Percentiles rank a stretch among this genome's conserved stretches.
Evolutionary conservation across 2,329 filamentous ascomycete genomes (phyloP).

Genomic region (Scedosporium boydii): DNA sequence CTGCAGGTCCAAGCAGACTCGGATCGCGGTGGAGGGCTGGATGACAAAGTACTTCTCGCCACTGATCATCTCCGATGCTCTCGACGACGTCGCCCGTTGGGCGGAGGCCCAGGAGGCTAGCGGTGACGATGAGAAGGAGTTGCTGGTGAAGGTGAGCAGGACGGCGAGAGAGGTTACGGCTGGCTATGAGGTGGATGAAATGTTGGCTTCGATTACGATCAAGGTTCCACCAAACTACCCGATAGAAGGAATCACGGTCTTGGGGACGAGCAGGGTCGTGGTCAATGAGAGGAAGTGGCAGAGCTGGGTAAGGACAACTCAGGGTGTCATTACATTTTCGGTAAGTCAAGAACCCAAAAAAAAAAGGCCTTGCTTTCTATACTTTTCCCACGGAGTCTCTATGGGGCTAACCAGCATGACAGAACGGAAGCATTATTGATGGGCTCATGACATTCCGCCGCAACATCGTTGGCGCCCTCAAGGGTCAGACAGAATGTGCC

Average conservation of each 20-base stretch:
- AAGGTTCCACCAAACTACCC: conserved; percentile 74
- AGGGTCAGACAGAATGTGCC: conserved; percentile 89
- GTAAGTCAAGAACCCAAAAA: conserved; percentile 26
- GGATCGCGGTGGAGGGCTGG: conserved; percentile 71
- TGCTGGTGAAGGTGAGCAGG: conserved; percentile 61
- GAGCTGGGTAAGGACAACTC: conserved; percentile 77
- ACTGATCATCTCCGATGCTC: conserved; percentile 53
- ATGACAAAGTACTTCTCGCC: conserved; percentile 76
- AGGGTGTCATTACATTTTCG: conserved; percentile 88
- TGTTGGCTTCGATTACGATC: conserved; percentile 73
- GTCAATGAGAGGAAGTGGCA: conserved; percentile 90
- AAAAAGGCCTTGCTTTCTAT: neutral
- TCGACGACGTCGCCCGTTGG: conserved; percentile 64
- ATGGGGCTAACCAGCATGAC: conserved; percentile 3
- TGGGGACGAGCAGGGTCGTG: conserved; percentile 71
- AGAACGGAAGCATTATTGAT: conserved; percentile 79
- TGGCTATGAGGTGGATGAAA: conserved; percentile 80
- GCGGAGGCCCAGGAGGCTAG: conserved; percentile 39
- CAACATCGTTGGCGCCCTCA: conserved; percentile 79
- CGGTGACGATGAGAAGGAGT: conserved; percentile 42
- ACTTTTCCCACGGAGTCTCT: neutral
- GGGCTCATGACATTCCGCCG: conserved; percentile 76
- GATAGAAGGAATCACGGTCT: conserved; percentile 66
- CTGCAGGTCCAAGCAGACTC: conserved; percentile 71
- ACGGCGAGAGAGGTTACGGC: conserved; percentile 69